Percentiles rank a stretch among this genome's conserved stretches.
Evolutionary conservation across 2,329 filamentous ascomycete species (phyloP).

Genomic region (Fusarium compactum): DNA sequence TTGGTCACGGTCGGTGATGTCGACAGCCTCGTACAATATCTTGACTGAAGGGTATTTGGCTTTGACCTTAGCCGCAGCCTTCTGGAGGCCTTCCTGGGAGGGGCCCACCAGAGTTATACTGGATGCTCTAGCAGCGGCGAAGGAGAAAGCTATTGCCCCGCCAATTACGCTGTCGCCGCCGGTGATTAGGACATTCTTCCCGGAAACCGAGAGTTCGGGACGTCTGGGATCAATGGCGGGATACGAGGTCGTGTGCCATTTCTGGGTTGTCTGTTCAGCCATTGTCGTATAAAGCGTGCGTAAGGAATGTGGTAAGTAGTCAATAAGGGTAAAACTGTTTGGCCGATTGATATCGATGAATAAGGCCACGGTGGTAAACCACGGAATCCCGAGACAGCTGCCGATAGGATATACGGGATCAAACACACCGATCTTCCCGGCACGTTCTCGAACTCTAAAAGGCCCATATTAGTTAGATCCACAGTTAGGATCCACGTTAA

Average conservation of each 20-base stretch:
- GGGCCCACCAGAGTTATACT: not conserved
- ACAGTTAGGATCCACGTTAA: too few species aligned
- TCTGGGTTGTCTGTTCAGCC: not conserved
- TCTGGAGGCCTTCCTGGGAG: rapidly evolving
- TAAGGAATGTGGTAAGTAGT: not conserved
- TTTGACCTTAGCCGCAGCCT: not conserved
- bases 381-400: too few species aligned
- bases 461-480: too few species aligned
- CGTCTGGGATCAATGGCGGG: not conserved
- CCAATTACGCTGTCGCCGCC: not conserved
- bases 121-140: not conserved
- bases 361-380: too few species aligned
- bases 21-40: not conserved
- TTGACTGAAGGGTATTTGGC: not conserved
- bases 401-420: too few species aligned
- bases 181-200: not conserved
- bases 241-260: not conserved
- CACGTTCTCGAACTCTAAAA: too few species aligned
- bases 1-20: not conserved
- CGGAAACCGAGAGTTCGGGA: not conserved
- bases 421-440: too few species aligned
- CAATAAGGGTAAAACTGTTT: too few species aligned
- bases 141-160: not conserved
- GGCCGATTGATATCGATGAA: too few species aligned
- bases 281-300: not conserved